Base-by-base conservation (phyloP, 768 basidiomycete genomes). In the Megacollybia marginata region DNA sequence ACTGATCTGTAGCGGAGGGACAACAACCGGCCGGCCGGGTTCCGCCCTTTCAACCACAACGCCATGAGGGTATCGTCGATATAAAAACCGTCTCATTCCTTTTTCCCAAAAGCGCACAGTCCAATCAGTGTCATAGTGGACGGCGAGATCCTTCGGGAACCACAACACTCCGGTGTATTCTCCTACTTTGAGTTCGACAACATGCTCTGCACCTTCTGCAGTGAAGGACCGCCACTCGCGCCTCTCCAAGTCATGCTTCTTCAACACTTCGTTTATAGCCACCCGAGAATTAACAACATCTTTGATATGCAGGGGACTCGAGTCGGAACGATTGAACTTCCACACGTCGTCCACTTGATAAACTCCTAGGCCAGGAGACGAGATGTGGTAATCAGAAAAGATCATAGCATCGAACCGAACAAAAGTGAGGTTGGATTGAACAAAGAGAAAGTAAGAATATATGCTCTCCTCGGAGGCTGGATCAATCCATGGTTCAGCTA, bases 361-460 rank as follows among this genome's bases (percentile, higher is more conserved):
- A 5, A 51, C 50, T 13, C 50, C 50, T 9, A 23, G 34, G 15
- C 13, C n/a, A 13, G 33, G 34, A 1, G 45, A 33, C 32, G 50
- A 51, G 33, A 51, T 16, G 44, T 51, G 50, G 34, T 47, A 51
- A 8, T 38, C 46, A 28, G 44, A 45, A 15, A 47, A 23, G 4
- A 51, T 45, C 33, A 51, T 51, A 16, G 44, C 50, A n/a, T 44
- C 44, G 34, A 51, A 51, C 28, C 50, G 50, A 7, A 51, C 33
- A 31, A 51, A 51, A 18, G 50, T 51, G 9, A 51, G 23, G 13
- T 38, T 34, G 15, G 50, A 35, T n/a, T 32, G 23, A 1, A 44
- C 46, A 7, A 51, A 19, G 8, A 45, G 44, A 31, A 43, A 51
- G 38, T 51, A 44, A 10, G 50, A 51, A 23, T 51, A 51, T 51